Percentiles rank a stretch among this genome's conserved stretches.
Conservation (phyloP, 495 filamentous ascomycete species). For the Hypoxylon intermedium region DNA sequence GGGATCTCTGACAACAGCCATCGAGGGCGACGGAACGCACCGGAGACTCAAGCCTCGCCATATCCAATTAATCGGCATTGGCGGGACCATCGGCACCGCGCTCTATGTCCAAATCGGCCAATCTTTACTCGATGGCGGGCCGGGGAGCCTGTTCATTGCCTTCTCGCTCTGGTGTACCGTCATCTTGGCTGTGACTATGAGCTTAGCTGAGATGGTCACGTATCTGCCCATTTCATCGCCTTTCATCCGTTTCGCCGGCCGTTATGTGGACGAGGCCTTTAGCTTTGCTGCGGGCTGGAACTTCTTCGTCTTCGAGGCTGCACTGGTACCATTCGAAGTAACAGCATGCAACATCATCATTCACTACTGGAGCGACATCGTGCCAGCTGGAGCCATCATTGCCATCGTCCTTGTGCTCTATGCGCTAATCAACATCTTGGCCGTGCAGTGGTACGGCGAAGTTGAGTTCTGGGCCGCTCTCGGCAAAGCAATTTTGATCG, state of each 20-base stretch:
- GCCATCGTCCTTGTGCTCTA: constrained; percentile 65
- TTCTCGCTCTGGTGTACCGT: constrained; percentile 72
- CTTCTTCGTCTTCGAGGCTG: constrained; percentile 68
- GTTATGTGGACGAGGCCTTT: constrained; percentile 71
- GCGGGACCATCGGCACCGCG: constrained; percentile 71
- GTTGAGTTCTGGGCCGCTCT: constrained; percentile 70
- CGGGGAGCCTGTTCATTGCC: constrained; percentile 76
- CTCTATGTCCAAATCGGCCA: constrained; percentile 76
- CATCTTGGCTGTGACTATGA: constrained; percentile 65
- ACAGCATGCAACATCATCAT: constrained; percentile 68
- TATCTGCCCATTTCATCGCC: constrained; percentile 76
- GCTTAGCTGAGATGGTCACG: constrained; percentile 75
- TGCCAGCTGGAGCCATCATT: constrained; percentile 65
- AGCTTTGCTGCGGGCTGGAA: constrained; percentile 72
- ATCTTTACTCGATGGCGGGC: constrained; percentile 72
- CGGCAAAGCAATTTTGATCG: constrained; percentile 68
- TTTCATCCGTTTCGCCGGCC: constrained; percentile 77
- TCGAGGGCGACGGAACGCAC: constrained; percentile 42
- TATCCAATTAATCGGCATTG: constrained; percentile 59
- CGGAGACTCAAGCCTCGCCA: constrained; percentile 57
- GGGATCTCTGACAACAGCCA: constrained; percentile 31
- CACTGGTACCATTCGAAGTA: constrained; percentile 70
- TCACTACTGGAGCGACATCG: constrained; percentile 66
- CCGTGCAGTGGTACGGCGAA: constrained; percentile 69
- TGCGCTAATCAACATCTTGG: constrained; percentile 60